Percentiles rank a stretch among this genome's conserved stretches.
phyloP scores from a whole-genome alignment of 2,329 filamentous ascomycete species.

The Xylariaceae sp. region DNA sequence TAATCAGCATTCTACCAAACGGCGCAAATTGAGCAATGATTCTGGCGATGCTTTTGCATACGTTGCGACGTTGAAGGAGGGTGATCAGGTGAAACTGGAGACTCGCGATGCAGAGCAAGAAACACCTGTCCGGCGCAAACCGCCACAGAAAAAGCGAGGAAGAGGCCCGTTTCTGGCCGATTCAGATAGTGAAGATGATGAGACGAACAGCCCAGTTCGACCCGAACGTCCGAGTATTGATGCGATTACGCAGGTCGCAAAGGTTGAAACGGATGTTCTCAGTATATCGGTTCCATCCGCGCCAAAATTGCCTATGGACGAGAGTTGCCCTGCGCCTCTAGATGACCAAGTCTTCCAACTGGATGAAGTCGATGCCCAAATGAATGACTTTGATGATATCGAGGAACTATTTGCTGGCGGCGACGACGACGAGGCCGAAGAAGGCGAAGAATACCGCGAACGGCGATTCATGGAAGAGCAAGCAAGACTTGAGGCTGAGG shows the following conservation, averaged over 20 bases:
- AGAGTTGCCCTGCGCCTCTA: conserved; percentile 25
- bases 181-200: conserved; percentile 45
- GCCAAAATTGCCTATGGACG: conserved; percentile 23
- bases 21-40: conserved; percentile 37
- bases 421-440: conserved; percentile 39
- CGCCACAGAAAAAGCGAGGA: conserved; percentile 22
- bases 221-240: conserved; percentile 4
- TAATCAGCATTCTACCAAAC: conserved; percentile 33
- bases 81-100: neutral
- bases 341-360: conserved; percentile 10
- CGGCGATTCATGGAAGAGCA: conserved; percentile 73
- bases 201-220: conserved; percentile 5
- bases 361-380: conserved; percentile 30
- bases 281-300: conserved; percentile 14
- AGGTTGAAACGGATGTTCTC: conserved; percentile 1
- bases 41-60: conserved; percentile 6
- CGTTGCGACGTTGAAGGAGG: conserved; percentile 1
- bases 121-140: conserved; percentile 12
- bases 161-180: conserved; percentile 66
- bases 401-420: conserved; percentile 52
- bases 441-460: conserved; percentile 61
- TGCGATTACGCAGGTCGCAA: neutral
- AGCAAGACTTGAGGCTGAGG: conserved; percentile 57
- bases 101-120: neutral
- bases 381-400: conserved; percentile 40